Evolutionary conservation across 2,329 filamentous ascomycete genomes (phyloP).

Genomic region (Fulvia fulva): DNA sequence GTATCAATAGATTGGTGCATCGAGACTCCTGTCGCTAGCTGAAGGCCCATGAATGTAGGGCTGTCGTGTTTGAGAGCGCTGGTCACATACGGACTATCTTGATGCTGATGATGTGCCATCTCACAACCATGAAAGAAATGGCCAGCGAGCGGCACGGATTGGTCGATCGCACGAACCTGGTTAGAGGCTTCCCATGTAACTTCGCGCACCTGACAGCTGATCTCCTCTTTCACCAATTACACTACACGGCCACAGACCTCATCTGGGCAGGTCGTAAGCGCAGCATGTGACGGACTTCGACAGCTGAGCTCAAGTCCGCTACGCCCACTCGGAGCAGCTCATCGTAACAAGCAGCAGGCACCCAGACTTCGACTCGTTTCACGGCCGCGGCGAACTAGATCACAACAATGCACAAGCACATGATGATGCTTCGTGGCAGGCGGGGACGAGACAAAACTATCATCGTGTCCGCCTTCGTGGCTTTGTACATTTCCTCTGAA

Average conservation of each 20-base stretch:
- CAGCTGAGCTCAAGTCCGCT: not conserved
- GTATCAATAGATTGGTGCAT: too few relatives aligned
- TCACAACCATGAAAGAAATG: not conserved
- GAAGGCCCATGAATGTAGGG: not conserved
- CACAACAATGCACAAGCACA: not conserved
- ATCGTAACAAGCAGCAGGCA: not conserved
- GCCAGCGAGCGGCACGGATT: not conserved
- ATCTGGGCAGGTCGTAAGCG: not conserved
- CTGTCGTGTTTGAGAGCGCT: not conserved
- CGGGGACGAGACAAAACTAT: not conserved
- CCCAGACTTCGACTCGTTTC: not conserved
- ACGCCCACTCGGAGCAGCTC: not conserved
- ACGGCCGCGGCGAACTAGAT: not conserved
- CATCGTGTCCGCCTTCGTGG: not conserved
- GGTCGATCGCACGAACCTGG: not conserved
- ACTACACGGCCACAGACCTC: not conserved
- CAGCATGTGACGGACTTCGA: not conserved
- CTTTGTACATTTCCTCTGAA: not conserved
- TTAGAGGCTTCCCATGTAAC: not conserved
- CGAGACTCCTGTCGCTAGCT: too few relatives aligned
- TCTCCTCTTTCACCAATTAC: not conserved
- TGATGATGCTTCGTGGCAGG: not conserved
- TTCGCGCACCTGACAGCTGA: not conserved
- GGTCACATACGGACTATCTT: not conserved
- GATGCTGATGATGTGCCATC: too few relatives aligned